phyloP scores from a whole-genome alignment of 371 early-diverging fungal genomes.

The Lichtheimia hyalospora region DNA sequence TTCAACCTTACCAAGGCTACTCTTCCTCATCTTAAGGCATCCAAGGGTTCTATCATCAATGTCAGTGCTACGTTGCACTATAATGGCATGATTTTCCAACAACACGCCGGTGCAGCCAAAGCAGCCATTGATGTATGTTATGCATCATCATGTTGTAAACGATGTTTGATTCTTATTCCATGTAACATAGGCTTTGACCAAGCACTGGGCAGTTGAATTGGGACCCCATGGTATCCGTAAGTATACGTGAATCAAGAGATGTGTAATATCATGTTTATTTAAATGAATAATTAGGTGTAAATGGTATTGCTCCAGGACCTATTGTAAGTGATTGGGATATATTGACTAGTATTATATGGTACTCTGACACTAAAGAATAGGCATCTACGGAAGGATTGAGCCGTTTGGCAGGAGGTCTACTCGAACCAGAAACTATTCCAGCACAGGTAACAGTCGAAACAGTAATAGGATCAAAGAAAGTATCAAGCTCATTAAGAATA shows the following conservation, averaged over 20 bases:
- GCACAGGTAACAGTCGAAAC: constrained; percentile 24
- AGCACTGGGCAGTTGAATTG: constrained; percentile 55
- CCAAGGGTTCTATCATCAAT: constrained; percentile 69
- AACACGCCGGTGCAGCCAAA: constrained; percentile 53
- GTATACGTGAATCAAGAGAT: not conserved
- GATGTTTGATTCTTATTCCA: not conserved
- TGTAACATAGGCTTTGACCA: constrained; percentile 40
- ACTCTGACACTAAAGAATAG: not conserved
- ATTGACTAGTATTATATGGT: not conserved
- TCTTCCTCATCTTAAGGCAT: constrained; percentile 65
- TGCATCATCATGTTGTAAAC: not conserved
- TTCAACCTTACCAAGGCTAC: constrained; percentile 80
- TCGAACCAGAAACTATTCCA: constrained; percentile 24
- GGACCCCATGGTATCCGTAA: constrained; percentile 53
- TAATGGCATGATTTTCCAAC: constrained; percentile 57
- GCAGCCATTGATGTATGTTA: constrained; percentile 39
- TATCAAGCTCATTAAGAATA: not conserved
- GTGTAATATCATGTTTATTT: not conserved
- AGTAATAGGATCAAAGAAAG: not conserved
- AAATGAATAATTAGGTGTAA: constrained; percentile 10
- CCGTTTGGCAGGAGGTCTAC: constrained; percentile 19
- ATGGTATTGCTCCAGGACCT: constrained; percentile 52
- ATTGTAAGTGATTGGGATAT: constrained; percentile 18
- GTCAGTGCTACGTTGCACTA: constrained; percentile 70
- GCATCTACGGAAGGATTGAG: not conserved